A percentile compares a stretch with the other conserved stretches of the same genome.
Conservation (phyloP, 2,329 filamentous ascomycete species). For the Zasmidium citrigriseum region DNA sequence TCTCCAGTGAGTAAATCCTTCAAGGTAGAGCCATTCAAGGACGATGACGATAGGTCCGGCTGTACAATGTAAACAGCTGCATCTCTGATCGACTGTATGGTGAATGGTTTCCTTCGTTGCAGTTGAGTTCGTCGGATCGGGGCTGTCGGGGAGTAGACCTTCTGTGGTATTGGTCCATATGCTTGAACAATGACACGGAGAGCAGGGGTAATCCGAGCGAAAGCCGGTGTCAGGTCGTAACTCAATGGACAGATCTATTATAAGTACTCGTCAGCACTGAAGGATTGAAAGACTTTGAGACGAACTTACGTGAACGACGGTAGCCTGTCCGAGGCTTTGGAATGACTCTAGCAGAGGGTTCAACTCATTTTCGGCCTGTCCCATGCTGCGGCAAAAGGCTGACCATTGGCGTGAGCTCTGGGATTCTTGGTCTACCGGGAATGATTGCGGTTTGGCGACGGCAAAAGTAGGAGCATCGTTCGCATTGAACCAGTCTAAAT, state of each 20-base stretch:
- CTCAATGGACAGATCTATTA: not conserved
- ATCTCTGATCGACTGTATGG: not conserved
- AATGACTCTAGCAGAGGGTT: too few species aligned
- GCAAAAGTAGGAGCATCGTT: not conserved
- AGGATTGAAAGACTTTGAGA: not conserved
- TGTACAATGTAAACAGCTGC: slow-evolving; percentile 4
- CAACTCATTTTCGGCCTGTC: not conserved
- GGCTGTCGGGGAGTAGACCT: not conserved
- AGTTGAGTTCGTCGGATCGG: not conserved
- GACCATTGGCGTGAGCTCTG: not conserved
- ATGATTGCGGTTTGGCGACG: not conserved
- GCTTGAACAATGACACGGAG: not conserved
- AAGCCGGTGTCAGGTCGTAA: not conserved
- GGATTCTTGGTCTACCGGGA: not conserved
- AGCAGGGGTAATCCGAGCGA: not conserved
- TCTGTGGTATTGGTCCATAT: not conserved
- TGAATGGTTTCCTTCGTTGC: not conserved
- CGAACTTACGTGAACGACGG: not conserved
- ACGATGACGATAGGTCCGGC: not conserved
- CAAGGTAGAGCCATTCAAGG: too few species aligned
- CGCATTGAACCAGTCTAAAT: not conserved
- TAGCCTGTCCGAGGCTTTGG: not conserved
- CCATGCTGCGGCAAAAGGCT: not conserved
- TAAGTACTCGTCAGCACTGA: not conserved
- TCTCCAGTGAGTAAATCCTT: too few species aligned